phyloP scores from a whole-genome alignment of 306 rosid species.

The Medicago ruthenica region DNA sequence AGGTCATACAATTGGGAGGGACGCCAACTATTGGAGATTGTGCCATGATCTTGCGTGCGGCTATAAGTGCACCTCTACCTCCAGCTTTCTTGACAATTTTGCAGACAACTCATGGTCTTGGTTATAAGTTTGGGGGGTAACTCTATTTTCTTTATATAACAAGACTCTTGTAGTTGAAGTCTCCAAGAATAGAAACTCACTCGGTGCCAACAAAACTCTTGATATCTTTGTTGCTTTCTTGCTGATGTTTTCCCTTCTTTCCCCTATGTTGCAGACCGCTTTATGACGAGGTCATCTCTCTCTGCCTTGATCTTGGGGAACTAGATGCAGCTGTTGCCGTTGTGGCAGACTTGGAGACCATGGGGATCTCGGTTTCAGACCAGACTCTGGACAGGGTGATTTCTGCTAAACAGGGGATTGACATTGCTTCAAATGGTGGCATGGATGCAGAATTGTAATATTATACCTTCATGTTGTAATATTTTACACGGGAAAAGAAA shows the following conservation, averaged over 20 bases:
- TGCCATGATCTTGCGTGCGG: conserved; percentile 89
- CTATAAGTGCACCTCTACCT: conserved; percentile 85
- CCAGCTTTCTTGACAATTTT: conserved; percentile 86
- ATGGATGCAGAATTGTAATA: conserved; percentile 27
- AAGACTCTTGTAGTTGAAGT: conserved; percentile 21
- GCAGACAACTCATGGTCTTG: conserved; percentile 85
- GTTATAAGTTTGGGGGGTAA: conserved; percentile 89
- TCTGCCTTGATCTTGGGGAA: conserved; percentile 87
- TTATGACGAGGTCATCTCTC: conserved; percentile 78
- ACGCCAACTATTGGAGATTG: conserved; percentile 91
- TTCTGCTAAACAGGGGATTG: conserved; percentile 61
- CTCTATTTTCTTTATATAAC: conserved; percentile 39
- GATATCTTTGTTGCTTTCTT: conserved; percentile 28
- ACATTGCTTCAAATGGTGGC: conserved; percentile 34
- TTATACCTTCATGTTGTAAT: conserved; percentile 17
- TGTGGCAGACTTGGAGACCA: conserved; percentile 85
- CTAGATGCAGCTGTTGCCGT: conserved; percentile 95
- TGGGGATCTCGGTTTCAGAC: conserved; percentile 81
- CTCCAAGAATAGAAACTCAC: background rate
- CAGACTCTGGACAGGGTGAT: conserved; percentile 86
- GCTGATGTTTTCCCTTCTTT: conserved; percentile 33
- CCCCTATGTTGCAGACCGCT: conserved; percentile 63
- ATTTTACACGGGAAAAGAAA: conserved; percentile 2
- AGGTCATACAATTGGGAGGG: conserved; percentile 93
- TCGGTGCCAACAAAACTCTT: conserved; percentile 13